Percentiles rank a stretch among this genome's conserved stretches.
Conservation (phyloP, 768 basidiomycete genomes). For the Suillus subalutaceus region DNA sequence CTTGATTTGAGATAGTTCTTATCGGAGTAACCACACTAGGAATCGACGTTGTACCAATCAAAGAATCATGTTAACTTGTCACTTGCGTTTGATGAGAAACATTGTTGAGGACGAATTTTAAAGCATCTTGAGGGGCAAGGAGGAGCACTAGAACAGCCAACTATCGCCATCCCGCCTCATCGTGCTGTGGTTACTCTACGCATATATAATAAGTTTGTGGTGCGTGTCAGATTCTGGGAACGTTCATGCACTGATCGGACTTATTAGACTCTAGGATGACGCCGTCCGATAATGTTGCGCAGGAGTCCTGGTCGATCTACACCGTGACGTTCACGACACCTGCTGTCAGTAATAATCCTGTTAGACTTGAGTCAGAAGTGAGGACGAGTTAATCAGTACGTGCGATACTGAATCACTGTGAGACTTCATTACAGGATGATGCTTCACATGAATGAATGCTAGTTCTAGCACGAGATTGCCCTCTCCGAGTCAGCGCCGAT, state of each 20-base stretch:
- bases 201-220: background rate
- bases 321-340: background rate
- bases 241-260: background rate
- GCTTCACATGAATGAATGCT: background rate
- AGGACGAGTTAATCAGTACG: background rate
- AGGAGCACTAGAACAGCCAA: background rate
- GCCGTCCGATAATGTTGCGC: background rate
- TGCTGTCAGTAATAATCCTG: background rate
- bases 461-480: background rate
- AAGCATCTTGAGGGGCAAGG: background rate
- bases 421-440: background rate
- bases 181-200: background rate
- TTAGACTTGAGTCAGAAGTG: background rate
- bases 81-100: background rate
- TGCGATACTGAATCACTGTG: background rate
- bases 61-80: too few relatives aligned
- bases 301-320: background rate
- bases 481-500: background rate
- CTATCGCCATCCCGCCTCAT: background rate
- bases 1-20: slow-evolving; percentile 48
- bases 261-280: background rate
- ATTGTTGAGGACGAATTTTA: background rate
- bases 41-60: background rate
- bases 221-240: background rate
- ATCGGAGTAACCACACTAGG: background rate